phyloP scores from a whole-genome alignment of 345 rosid species.

The Lagerstroemia speciosa region DNA sequence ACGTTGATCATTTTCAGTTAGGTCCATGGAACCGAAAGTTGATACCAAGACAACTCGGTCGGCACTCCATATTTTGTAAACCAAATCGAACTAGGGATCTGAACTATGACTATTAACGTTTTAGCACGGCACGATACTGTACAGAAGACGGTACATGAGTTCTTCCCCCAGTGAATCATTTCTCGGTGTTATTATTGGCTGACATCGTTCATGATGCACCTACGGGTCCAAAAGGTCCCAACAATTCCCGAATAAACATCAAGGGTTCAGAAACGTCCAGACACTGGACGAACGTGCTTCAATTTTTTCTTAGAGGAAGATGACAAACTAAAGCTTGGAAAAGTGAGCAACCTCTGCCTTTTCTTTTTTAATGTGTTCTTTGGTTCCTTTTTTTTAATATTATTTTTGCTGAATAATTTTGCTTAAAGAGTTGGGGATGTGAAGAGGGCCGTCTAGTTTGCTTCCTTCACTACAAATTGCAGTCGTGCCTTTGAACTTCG shows the following conservation, averaged over 20 bases:
- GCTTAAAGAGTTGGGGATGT: constrained; percentile 1
- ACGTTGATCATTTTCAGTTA: too few species aligned
- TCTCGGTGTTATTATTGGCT: neutral
- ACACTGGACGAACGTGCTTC: neutral
- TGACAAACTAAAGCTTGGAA: neutral
- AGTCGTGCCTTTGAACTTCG: too few species aligned
- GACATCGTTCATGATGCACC: neutral
- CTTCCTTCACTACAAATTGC: constrained; percentile 14
- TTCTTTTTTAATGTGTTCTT: neutral
- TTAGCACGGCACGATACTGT: neutral
- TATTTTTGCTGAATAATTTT: neutral
- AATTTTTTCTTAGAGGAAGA: neutral
- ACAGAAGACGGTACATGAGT: too few species aligned
- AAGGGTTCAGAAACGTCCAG: neutral
- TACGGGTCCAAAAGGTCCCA: neutral
- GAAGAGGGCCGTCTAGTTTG: constrained; percentile 34
- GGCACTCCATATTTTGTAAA: too few species aligned
- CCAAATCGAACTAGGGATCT: too few species aligned
- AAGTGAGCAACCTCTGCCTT: neutral
- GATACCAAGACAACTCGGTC: too few species aligned
- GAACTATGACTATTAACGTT: neutral
- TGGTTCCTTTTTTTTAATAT: neutral
- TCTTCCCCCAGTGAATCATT: too few species aligned
- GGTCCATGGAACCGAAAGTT: too few species aligned
- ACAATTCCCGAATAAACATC: neutral